Base-by-base conservation (phyloP, 2,329 filamentous ascomycete species). In the Elsinoe batatas region DNA sequence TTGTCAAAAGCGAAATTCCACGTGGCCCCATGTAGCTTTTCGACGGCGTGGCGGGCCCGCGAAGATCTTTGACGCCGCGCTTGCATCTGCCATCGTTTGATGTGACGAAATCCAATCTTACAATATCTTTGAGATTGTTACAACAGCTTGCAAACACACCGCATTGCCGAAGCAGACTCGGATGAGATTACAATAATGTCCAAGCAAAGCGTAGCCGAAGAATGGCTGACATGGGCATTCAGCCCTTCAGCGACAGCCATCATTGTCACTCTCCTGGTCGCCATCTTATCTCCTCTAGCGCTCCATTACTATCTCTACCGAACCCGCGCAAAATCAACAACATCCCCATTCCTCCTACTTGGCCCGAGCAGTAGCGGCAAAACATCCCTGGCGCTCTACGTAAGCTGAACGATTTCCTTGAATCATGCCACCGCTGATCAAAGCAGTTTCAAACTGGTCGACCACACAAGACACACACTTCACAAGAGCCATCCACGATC, bases 341-440 rank as follows among this genome's bases (percentile, higher is more conserved):
- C 87, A 22, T 89, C 91, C 50, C 85, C 85, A 6, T 82, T 97
- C 58, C 75, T 96, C 8, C 79, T 95, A 42, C 69, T 91, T 49
- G 93, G 93, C 1, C 89, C 91, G 13, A 84, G 84, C 56, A 87
- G 84, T 60, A 80, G 82, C 50, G 93, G 93, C 65, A 98, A 97
- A 76, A 97, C 93, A 0, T 80, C 87, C 7, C 81, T 97, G 33
- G 74, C 90, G n/a, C 90, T 88, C 18, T 78, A 93, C 63, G 84
- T 87, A 75, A 56, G 40, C 44, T 22, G 8, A 51, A 56, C 40
- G 50, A 4, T 15, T 26, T 20, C 38, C 13, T 7, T 7, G 7
- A 3, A 13, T 18, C 1, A 26, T 5, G 6, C 42, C n/a, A 3
- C 22, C 3, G 35, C 55, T 57, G 43, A 58, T 18, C 1, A 12